These are phyloP conservation scores for Mycena sanguinolenta DNA, from an alignment of 768 basidiomycete species.

Conservation along the genomic window DNA sequence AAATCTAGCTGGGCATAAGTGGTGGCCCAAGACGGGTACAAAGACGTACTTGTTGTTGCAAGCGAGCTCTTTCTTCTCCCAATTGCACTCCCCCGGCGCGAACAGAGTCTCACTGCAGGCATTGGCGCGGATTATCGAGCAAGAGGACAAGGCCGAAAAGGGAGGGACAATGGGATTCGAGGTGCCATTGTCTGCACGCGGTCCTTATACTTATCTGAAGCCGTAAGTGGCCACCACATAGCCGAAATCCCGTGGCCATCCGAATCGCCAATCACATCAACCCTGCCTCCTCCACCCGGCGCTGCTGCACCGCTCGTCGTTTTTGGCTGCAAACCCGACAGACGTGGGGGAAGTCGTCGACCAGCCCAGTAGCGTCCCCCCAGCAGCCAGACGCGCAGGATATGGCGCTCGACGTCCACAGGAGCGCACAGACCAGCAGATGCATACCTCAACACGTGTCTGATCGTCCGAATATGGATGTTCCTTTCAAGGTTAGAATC, in stretches of 20 bases:
- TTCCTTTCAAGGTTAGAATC: neutral
- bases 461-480: slow-evolving; percentile 4
- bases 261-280: neutral
- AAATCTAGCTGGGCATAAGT: slow-evolving; percentile 42
- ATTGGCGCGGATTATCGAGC: slow-evolving; percentile 42
- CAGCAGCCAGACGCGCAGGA: slow-evolving; percentile 2
- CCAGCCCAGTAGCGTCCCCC: neutral
- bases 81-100: slow-evolving; percentile 55
- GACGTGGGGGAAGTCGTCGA: neutral
- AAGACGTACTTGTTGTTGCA: slow-evolving; percentile 44
- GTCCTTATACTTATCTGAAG: slow-evolving; percentile 25
- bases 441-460: slow-evolving; percentile 13
- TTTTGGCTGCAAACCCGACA: neutral
- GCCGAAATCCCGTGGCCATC: slow-evolving; percentile 5
- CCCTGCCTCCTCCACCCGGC: neutral
- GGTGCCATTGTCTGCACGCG: slow-evolving; percentile 19
- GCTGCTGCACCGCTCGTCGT: neutral
- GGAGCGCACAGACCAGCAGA: neutral
- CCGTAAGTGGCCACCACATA: slow-evolving; percentile 11
- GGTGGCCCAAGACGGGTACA: neutral
- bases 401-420: neutral
- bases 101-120: slow-evolving; percentile 49
- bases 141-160: slow-evolving; percentile 28
- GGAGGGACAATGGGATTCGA: slow-evolving; percentile 29
- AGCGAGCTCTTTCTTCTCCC: slow-evolving; percentile 45